Percentiles rank a stretch among this genome's conserved stretches.
These are phyloP conservation scores for Hericium erinaceus DNA, from an alignment of 768 basidiomycete genomes.

Conservation along the genomic window DNA sequence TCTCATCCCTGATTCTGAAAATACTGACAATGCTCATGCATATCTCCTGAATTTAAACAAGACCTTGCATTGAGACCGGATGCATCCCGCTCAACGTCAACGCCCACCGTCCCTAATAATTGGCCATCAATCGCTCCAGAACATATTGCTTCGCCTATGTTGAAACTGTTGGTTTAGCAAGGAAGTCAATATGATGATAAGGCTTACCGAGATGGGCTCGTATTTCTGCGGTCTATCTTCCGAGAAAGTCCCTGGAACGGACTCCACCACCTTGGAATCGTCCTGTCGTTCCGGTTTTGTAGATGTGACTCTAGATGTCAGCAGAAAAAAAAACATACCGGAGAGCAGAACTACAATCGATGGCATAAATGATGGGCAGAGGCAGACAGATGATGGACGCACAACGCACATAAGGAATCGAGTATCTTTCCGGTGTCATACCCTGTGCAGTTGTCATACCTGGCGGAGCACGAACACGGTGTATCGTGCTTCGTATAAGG, in stretches of 20 bases:
- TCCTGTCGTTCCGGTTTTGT: conserved; percentile 19
- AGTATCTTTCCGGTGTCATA: conserved; percentile 44
- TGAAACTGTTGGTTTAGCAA: neutral
- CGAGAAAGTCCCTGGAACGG: conserved; percentile 37
- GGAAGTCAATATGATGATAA: neutral
- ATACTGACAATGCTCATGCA: too few relatives aligned
- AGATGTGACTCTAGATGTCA: neutral
- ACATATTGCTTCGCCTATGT: neutral
- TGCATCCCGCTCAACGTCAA: too few relatives aligned
- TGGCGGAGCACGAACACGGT: conserved; percentile 40
- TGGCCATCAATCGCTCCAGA: neutral
- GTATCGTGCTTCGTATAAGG: conserved; percentile 39
- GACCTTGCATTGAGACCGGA: too few relatives aligned
- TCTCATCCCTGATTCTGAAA: too few relatives aligned
- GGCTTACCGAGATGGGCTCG: conserved; percentile 28
- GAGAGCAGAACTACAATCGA: neutral
- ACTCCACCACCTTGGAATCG: conserved; percentile 26
- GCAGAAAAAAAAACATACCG: neutral
- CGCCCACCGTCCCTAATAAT: too few relatives aligned
- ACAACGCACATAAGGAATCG: conserved; percentile 50
- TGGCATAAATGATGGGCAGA: conserved; percentile 8
- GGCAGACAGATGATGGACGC: conserved; percentile 25
- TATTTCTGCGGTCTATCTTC: conserved; percentile 40
- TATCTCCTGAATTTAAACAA: too few relatives aligned
- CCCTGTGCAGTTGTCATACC: conserved; percentile 15